Conservation (phyloP, 2,329 filamentous ascomycete genomes). For the Albophoma yamanashiensis region DNA sequence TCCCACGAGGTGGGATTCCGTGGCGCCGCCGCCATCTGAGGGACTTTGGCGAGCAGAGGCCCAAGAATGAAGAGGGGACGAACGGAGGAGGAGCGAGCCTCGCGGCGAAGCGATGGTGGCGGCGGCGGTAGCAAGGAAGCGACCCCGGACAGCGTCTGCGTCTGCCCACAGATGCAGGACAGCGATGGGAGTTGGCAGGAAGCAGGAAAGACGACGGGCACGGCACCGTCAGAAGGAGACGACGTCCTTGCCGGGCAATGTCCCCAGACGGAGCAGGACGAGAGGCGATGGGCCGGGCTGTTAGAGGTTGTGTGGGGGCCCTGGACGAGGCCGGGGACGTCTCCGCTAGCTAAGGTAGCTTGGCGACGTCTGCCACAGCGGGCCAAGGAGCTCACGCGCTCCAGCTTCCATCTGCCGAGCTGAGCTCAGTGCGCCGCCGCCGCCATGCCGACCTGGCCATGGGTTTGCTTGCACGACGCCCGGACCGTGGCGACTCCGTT, state of each 20-base stretch:
- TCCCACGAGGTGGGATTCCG: constrained; percentile 34
- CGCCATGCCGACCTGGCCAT: too few relatives aligned
- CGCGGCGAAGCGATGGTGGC: neutral
- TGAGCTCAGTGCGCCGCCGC: neutral
- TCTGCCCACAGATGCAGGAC: neutral
- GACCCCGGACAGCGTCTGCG: neutral
- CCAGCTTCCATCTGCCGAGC: neutral
- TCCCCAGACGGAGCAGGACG: neutral
- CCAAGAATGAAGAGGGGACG: neutral
- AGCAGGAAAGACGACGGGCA: neutral
- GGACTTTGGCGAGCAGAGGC: neutral
- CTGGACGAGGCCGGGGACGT: neutral
- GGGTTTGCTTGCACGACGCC: neutral
- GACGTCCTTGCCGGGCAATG: neutral
- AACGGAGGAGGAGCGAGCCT: neutral
- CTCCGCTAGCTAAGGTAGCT: neutral
- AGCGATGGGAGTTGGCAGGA: neutral
- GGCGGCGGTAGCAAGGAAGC: neutral
- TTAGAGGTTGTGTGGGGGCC: neutral
- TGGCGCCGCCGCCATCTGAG: constrained; percentile 15
- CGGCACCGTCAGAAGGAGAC: neutral
- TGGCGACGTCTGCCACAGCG: too few relatives aligned
- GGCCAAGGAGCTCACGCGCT: neutral
- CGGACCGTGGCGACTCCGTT: neutral
- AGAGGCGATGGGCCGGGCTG: neutral